Base-by-base conservation (phyloP, 495 filamentous ascomycete species). In the Chaetomium tenue region DNA sequence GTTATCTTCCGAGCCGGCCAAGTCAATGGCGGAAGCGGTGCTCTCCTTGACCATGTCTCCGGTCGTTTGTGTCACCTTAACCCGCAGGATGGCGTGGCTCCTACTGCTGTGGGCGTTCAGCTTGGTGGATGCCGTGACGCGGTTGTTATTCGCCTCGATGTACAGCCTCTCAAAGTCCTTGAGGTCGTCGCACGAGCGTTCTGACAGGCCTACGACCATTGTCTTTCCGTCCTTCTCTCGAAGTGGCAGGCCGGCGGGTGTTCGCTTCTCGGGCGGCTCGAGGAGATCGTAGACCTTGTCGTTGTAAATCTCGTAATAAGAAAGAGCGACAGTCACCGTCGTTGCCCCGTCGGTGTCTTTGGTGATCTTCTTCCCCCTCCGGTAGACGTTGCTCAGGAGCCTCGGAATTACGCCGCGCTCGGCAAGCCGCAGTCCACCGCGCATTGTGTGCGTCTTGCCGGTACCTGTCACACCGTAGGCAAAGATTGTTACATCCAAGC, bases 241-340 rank as follows among this genome's bases (percentile, higher is more conserved):
- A 2, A 98, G 83, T 5, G 91, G 91, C 42, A 98, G 78, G 0
- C 94, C 94, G 0, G 92, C 85, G 3, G 89, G 75, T 0, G 92
- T 93, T 16, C 94, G 87, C 77, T 93, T 96, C 71, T 97, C 93
- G 3, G 91, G 91, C 1, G 93, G 77, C 72, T 96, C 90, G 63
- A 98, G 93, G 30, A 98, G 78, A 73, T 98, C 94, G 70, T 87
- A 97, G 7, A 98, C 93, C 74, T 91, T 92, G 75, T 94, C 91
- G 73, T 97, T 97, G 78, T 98, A 98, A 59, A 98, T 98, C 71
- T 98, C 94, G 77, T 97, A 98, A 77, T 98, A 98, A 46, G 89
- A 93, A 70, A 98, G 85, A 16, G 87, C 82, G 11, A 97, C 91
- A 40, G 84, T 79, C 48, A 96, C 92, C 3, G 79, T 82, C 0